Conservation (phyloP, 495 filamentous ascomycete genomes). For the Penicillium subrubescens region DNA sequence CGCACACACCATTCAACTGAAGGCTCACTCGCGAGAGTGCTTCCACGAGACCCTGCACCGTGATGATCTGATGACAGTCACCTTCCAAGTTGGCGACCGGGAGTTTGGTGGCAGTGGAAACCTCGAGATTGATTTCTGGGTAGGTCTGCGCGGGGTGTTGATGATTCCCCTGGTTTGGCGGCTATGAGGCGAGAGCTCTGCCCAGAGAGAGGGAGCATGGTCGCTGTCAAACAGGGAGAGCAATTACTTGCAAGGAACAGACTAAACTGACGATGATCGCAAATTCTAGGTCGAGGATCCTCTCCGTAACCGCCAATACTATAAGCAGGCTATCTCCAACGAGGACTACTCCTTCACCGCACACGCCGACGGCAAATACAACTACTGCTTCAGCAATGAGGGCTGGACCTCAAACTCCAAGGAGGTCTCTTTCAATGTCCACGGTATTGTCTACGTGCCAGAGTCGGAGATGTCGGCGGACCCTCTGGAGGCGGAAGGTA, state of each 20-base stretch:
- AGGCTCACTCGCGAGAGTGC: slow-evolving; percentile 89
- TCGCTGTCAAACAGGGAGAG: background rate
- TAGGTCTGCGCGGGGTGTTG: slow-evolving; percentile 44
- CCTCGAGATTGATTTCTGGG: slow-evolving; percentile 97
- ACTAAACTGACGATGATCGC: slow-evolving; percentile 16
- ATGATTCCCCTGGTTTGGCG: background rate
- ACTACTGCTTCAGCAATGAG: slow-evolving; percentile 99
- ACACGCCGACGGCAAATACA: slow-evolving; percentile 79
- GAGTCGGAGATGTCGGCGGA: slow-evolving; percentile 83
- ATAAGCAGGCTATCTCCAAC: slow-evolving; percentile 76
- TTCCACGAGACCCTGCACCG: slow-evolving; percentile 92
- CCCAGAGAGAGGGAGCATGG: background rate
- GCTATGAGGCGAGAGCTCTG: background rate
- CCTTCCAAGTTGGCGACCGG: slow-evolving; percentile 95
- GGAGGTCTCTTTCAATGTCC: slow-evolving; percentile 98
- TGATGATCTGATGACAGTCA: slow-evolving; percentile 97
- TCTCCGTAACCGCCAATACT: slow-evolving; percentile 67
- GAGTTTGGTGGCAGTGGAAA: slow-evolving; percentile 96
- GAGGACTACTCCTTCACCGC: slow-evolving; percentile 95
- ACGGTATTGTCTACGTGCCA: slow-evolving; percentile 96
- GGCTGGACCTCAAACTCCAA: slow-evolving; percentile 89
- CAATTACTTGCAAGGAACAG: background rate
- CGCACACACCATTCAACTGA: slow-evolving; percentile 94
- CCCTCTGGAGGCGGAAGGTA: slow-evolving; percentile 88
- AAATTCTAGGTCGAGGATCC: slow-evolving; percentile 76